Percentiles rank a stretch among this genome's conserved stretches.
phyloP scores from a whole-genome alignment of 2,329 filamentous ascomycete genomes.

The Apiospora aurea region DNA sequence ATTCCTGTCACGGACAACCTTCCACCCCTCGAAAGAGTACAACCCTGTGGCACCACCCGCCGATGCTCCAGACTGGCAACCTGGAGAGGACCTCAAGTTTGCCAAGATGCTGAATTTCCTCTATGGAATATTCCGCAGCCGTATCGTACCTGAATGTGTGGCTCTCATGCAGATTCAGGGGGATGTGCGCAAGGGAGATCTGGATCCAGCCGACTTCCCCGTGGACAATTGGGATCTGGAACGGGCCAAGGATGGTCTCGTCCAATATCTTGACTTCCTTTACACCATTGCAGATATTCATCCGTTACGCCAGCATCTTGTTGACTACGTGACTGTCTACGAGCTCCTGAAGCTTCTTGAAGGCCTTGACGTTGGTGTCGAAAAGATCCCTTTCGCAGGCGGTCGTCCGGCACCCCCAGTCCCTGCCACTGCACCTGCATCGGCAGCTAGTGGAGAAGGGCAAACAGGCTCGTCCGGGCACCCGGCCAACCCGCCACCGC shows the following conservation, averaged over 20 bases:
- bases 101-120: slow-evolving; percentile 82
- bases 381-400: slow-evolving; percentile 75
- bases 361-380: slow-evolving; percentile 86
- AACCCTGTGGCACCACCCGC: slow-evolving; percentile 36
- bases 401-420: slow-evolving; percentile 44
- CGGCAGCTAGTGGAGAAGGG: slow-evolving; percentile 28
- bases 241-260: slow-evolving; percentile 90
- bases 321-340: slow-evolving; percentile 90
- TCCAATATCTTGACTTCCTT: slow-evolving; percentile 93
- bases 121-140: slow-evolving; percentile 89
- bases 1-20: slow-evolving; percentile 78
- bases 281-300: slow-evolving; percentile 86
- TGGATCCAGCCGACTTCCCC: slow-evolving; percentile 86
- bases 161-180: slow-evolving; percentile 94
- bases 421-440: slow-evolving; percentile 41
- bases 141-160: slow-evolving; percentile 92
- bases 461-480: slow-evolving; percentile 38
- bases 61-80: slow-evolving; percentile 31
- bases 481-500: slow-evolving; percentile 45
- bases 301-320: slow-evolving; percentile 82
- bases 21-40: slow-evolving; percentile 49
- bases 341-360: slow-evolving; percentile 88
- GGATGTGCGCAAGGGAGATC: slow-evolving; percentile 79
- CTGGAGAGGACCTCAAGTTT: slow-evolving; percentile 62
- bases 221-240: slow-evolving; percentile 98